Evolutionary conservation across 2,329 filamentous ascomycete genomes (phyloP).

Genomic region (Decorospora gaudefroyi): DNA sequence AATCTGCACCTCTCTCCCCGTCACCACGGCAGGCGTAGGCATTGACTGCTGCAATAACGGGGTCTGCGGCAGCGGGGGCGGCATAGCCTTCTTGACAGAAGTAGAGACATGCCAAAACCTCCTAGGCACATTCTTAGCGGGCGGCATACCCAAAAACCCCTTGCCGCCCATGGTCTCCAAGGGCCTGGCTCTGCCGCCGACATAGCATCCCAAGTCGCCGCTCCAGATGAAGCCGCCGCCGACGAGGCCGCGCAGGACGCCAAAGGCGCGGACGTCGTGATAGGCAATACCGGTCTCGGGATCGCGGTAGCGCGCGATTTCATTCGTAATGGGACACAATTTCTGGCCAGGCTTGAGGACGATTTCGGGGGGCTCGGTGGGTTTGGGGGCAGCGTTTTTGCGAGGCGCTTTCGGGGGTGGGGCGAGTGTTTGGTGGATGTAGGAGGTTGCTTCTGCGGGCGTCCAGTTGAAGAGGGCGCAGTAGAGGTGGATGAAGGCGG

Average conservation of each 20-base stretch:
- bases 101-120: conserved; percentile 61
- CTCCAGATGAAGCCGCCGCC: conserved; percentile 83
- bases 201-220: conserved; percentile 77
- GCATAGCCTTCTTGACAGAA: conserved; percentile 15
- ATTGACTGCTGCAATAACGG: too few species aligned
- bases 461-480: conserved; percentile 47
- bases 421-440: conserved; percentile 50
- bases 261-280: conserved; percentile 77
- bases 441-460: conserved; percentile 33
- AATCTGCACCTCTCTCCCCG: not conserved
- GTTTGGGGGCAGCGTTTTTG: conserved; percentile 39
- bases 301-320: conserved; percentile 81
- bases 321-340: conserved; percentile 78
- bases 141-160: conserved; percentile 56
- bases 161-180: conserved; percentile 37
- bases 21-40: not conserved
- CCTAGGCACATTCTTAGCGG: conserved; percentile 75
- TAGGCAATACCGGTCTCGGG: conserved; percentile 83
- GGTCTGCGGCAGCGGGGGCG: not conserved
- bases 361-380: conserved; percentile 19
- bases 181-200: conserved; percentile 61
- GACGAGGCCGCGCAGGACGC: conserved; percentile 75
- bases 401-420: conserved; percentile 46
- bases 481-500: conserved; percentile 62
- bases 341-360: conserved; percentile 39